Conservation (phyloP, 108 stramenopile species). For the Cyclotella cryptica region DNA sequence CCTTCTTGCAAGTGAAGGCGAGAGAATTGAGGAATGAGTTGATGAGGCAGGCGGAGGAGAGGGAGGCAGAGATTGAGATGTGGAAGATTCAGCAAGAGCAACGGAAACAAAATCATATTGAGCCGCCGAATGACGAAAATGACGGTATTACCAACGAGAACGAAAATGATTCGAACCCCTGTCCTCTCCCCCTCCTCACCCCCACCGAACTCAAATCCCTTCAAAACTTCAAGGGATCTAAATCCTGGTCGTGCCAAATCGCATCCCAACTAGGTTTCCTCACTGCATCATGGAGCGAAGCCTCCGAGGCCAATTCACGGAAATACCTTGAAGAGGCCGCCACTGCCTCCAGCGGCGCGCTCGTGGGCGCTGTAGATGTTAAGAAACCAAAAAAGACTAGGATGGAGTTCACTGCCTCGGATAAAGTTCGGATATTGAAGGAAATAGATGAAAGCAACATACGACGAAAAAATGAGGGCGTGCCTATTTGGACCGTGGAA, state of each 20-base stretch:
- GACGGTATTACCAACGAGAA: not conserved
- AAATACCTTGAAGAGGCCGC: conserved; percentile 12
- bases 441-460: conserved; percentile 29
- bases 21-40: conserved; percentile 35
- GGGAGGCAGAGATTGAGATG: not conserved
- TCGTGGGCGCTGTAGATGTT: not conserved
- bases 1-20: conserved; percentile 28
- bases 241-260: conserved; percentile 39
- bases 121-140: not conserved
- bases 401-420: conserved; percentile 33
- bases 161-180: not conserved
- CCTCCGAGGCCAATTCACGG: conserved; percentile 22
- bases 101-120: not conserved
- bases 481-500: conserved; percentile 18
- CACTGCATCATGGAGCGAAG: conserved; percentile 18
- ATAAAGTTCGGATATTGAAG: conserved; percentile 31
- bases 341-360: not conserved
- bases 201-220: conserved; percentile 16
- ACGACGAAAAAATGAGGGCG: not conserved
- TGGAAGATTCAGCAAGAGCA: not conserved
- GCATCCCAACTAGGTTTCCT: conserved; percentile 28
- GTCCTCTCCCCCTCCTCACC: conserved; percentile 11
- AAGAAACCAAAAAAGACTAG: conserved; percentile 24
- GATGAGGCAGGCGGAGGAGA: conserved; percentile 5
- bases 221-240: conserved; percentile 29